These are phyloP conservation scores for Apiospora sp. DNA, from an alignment of 2,329 filamentous ascomycete species.

Conservation along the genomic window DNA sequence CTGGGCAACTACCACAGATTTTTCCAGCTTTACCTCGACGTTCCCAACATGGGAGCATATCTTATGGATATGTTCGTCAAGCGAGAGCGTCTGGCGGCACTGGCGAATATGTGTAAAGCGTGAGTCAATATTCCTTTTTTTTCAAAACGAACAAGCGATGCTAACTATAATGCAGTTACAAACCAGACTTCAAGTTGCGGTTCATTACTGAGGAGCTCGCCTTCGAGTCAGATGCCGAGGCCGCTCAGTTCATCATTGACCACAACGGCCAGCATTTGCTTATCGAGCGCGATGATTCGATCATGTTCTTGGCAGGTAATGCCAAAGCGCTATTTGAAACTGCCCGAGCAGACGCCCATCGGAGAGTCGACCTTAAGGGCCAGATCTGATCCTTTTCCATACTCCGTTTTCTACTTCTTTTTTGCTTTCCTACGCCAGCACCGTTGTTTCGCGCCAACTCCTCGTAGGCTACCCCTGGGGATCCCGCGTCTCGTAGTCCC, in stretches of 20 bases:
- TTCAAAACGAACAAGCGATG: slow-evolving; percentile 26
- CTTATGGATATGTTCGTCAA: slow-evolving; percentile 99
- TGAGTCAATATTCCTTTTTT: slow-evolving; percentile 59
- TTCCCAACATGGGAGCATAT: slow-evolving; percentile 96
- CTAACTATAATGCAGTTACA: slow-evolving; percentile 76
- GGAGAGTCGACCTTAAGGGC: slow-evolving; percentile 94
- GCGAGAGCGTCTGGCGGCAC: slow-evolving; percentile 87
- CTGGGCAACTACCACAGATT: slow-evolving; percentile 97
- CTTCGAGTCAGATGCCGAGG: slow-evolving; percentile 91
- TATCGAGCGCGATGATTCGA: slow-evolving; percentile 77
- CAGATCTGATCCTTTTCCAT: slow-evolving; percentile 73
- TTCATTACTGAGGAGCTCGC: slow-evolving; percentile 96
- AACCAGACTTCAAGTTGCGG: slow-evolving; percentile 85
- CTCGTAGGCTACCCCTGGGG: slow-evolving; percentile 7
- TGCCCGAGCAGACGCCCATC: slow-evolving; percentile 77
- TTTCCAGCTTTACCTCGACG: slow-evolving; percentile 93
- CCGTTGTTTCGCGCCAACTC: slow-evolving; percentile 12
- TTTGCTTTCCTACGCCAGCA: slow-evolving; percentile 19
- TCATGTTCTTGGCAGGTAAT: slow-evolving; percentile 78
- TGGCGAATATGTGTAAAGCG: slow-evolving; percentile 95
- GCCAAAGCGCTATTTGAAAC: slow-evolving; percentile 77
- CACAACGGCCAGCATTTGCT: slow-evolving; percentile 79
- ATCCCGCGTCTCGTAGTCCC: slow-evolving; percentile 14
- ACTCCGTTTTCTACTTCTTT: slow-evolving; percentile 6
- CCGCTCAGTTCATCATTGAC: slow-evolving; percentile 88